These are phyloP conservation scores for Petrea volubilis DNA, from an alignment of 257 asterid genomes.

Conservation along the genomic window DNA sequence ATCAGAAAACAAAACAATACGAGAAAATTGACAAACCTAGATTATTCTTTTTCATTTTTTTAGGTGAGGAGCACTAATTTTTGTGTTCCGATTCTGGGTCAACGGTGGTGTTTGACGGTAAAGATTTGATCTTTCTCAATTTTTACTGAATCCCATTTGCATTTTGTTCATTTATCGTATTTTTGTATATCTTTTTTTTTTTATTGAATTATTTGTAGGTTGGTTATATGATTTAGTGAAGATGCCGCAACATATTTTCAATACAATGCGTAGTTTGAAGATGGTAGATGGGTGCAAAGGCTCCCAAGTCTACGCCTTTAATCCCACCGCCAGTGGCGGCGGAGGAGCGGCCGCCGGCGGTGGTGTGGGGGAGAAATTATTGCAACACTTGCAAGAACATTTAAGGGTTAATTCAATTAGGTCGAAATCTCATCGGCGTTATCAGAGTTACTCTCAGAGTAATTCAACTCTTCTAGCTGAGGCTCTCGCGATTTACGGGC, in stretches of 20 bases:
- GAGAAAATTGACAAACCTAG: not conserved
- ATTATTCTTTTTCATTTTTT: not conserved
- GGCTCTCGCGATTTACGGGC: constrained; percentile 70
- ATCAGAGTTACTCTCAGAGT: constrained; percentile 43
- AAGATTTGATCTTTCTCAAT: constrained; percentile 15
- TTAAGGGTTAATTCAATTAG: constrained; percentile 62
- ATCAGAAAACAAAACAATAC: not conserved
- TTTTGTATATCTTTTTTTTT: constrained; percentile 13
- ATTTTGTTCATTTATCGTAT: not conserved
- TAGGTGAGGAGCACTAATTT: constrained; percentile 33
- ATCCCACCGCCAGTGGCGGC: constrained; percentile 38
- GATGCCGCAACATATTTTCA: constrained; percentile 78
- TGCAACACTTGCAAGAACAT: constrained; percentile 78
- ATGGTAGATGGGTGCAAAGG: constrained; percentile 81
- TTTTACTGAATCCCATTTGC: constrained; percentile 9
- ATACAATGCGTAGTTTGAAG: constrained; percentile 80
- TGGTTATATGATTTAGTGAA: constrained; percentile 35
- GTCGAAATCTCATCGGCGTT: constrained; percentile 61
- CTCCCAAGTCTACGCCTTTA: constrained; percentile 55
- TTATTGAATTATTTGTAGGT: constrained; percentile 23
- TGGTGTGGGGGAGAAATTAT: constrained; percentile 66
- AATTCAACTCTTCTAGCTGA: constrained; percentile 46
- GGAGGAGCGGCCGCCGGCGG: constrained; percentile 52
- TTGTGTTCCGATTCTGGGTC: constrained; percentile 18
- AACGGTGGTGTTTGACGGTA: constrained; percentile 77